phyloP scores from a whole-genome alignment of 73 alveolate genomes.

The Diophrys sp. region DNA sequence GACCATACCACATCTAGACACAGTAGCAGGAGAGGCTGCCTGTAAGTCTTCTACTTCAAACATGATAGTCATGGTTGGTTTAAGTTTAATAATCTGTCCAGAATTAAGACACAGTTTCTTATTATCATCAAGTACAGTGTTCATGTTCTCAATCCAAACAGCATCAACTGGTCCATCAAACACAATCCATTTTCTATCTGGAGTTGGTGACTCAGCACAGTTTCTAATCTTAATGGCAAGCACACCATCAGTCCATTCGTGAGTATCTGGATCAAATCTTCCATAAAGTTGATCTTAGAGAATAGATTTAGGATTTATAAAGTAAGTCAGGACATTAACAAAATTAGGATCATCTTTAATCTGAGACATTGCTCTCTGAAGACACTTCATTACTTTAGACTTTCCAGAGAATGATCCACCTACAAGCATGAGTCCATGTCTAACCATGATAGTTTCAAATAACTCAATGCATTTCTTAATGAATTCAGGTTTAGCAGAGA shows the following conservation, averaged over 20 bases:
- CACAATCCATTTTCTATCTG: slow-evolving; percentile 89
- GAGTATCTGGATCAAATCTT: slow-evolving; percentile 76
- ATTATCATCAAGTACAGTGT: too few species aligned
- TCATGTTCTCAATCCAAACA: too few species aligned
- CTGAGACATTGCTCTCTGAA: slow-evolving; percentile 71
- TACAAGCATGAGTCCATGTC: slow-evolving; percentile 99
- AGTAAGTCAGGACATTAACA: slow-evolving; percentile 37
- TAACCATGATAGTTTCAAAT: slow-evolving; percentile 96
- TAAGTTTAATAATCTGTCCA: too few species aligned
- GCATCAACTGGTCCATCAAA: slow-evolving; percentile 98
- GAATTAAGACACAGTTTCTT: too few species aligned
- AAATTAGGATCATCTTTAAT: slow-evolving; percentile 64
- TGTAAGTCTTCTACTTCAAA: too few species aligned
- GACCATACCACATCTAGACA: too few species aligned
- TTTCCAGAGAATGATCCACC: slow-evolving; percentile 96
- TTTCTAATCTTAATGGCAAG: slow-evolving; percentile 82
- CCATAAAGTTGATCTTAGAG: too few species aligned
- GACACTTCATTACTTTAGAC: slow-evolving; percentile 80
- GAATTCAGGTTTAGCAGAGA: slow-evolving; percentile 86
- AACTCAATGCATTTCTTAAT: slow-evolving; percentile 96
- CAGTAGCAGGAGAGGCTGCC: too few species aligned
- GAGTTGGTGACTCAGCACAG: slow-evolving; percentile 84
- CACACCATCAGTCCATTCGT: slow-evolving; percentile 96
- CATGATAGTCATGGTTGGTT: slow-evolving; percentile 98
- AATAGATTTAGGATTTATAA: slow-evolving; percentile 92